A percentile compares a stretch with the other conserved stretches of the same genome.
Evolutionary conservation across 2,329 filamentous ascomycete genomes (phyloP).

Genomic region (Fusarium dlaminii): DNA sequence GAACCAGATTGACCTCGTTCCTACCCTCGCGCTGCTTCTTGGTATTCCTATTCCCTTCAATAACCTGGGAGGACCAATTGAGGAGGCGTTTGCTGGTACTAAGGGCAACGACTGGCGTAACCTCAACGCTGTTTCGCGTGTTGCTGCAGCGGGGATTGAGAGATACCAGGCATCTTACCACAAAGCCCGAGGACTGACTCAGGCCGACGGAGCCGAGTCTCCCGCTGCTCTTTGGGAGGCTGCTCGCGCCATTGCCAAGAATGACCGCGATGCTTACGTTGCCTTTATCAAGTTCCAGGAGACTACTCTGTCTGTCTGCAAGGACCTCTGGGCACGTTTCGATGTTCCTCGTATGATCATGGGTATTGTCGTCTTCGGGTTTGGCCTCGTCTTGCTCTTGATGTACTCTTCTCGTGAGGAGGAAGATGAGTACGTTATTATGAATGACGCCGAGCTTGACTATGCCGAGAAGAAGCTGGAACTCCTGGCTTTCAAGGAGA

Average conservation of each 20-base stretch:
- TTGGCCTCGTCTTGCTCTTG: conserved; percentile 74
- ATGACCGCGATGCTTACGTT: conserved; percentile 55
- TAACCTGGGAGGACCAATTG: conserved; percentile 90
- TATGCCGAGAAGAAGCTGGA: conserved; percentile 68
- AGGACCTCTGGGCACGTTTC: conserved; percentile 90
- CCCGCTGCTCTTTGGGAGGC: conserved; percentile 58
- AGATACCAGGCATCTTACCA: conserved; percentile 90
- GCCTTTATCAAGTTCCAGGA: conserved; percentile 79
- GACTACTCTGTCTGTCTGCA: conserved; percentile 81
- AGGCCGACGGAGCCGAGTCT: conserved; percentile 58
- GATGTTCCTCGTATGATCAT: conserved; percentile 86
- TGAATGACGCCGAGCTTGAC: conserved; percentile 67
- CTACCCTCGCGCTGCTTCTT: conserved; percentile 86
- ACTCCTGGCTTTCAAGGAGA: conserved; percentile 51
- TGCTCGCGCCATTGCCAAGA: conserved; percentile 55
- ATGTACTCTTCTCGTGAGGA: conserved; percentile 74
- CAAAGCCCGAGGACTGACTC: conserved; percentile 73
- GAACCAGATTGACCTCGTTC: conserved; percentile 93
- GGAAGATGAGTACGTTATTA: conserved; percentile 63
- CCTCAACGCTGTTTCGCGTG: conserved; percentile 77
- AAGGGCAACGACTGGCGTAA: conserved; percentile 78
- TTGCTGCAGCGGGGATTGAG: conserved; percentile 86
- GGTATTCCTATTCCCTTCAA: conserved; percentile 96
- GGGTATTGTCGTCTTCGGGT: conserved; percentile 76
- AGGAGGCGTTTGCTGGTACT: conserved; percentile 85